Conservation (phyloP, 2,329 filamentous ascomycete species). For the Dothistroma septosporum region DNA sequence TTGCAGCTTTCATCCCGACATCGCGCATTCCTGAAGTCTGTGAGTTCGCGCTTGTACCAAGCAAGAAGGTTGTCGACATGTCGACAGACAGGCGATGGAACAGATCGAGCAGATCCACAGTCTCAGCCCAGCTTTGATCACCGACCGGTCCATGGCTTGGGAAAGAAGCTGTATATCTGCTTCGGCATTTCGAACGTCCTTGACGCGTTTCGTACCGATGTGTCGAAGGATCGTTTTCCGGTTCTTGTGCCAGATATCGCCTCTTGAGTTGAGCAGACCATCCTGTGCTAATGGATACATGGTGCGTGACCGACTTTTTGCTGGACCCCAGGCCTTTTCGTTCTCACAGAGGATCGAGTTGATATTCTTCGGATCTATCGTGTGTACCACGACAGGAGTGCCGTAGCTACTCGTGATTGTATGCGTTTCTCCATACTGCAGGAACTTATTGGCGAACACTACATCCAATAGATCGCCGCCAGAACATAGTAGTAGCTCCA, state of each 20-base stretch:
- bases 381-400: constrained; percentile 18
- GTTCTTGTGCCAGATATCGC: constrained; percentile 20
- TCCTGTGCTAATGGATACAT: constrained; percentile 23
- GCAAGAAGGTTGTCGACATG: constrained; percentile 34
- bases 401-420: constrained; percentile 16
- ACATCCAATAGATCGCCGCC: constrained; percentile 20
- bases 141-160: constrained; percentile 11
- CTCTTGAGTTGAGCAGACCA: constrained; percentile 20
- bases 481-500: constrained; percentile 14
- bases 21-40: constrained; percentile 23
- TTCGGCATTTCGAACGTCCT: constrained; percentile 17
- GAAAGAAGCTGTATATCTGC: constrained; percentile 19
- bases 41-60: constrained; percentile 29
- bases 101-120: constrained; percentile 28
- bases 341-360: constrained; percentile 19
- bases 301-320: constrained; percentile 15
- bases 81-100: constrained; percentile 38
- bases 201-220: constrained; percentile 16
- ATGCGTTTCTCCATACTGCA: constrained; percentile 18
- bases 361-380: constrained; percentile 21
- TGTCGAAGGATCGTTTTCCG: constrained; percentile 22
- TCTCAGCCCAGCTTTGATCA: constrained; percentile 23
- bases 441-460: constrained; percentile 19
- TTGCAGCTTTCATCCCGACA: constrained; percentile 13
- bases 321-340: constrained; percentile 15